Percentiles rank a stretch among this genome's conserved stretches.
phyloP scores from a whole-genome alignment of 768 basidiomycete species.

The Collybia mongolica region DNA sequence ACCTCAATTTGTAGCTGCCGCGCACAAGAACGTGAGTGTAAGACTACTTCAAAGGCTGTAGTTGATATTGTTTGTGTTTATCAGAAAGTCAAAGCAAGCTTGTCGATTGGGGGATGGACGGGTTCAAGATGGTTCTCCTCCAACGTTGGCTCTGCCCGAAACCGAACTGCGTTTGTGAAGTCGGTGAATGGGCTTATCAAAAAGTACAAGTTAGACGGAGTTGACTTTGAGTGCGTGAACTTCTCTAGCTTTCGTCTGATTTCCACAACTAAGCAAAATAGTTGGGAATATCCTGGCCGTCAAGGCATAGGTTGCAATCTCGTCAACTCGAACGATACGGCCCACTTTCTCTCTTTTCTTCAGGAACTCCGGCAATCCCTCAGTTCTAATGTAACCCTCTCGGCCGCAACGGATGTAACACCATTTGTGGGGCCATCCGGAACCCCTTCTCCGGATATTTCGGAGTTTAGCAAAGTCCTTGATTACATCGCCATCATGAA shows the following conservation, averaged over 20 bases:
- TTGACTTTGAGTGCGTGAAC: slow-evolving; percentile 63
- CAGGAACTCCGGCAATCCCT: slow-evolving; percentile 59
- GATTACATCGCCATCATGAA: slow-evolving; percentile 79
- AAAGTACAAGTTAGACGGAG: slow-evolving; percentile 54
- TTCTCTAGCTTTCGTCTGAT: slow-evolving; percentile 4
- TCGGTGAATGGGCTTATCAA: slow-evolving; percentile 48
- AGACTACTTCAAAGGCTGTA: slow-evolving; percentile 24
- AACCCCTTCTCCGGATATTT: slow-evolving; percentile 57
- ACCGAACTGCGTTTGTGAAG: slow-evolving; percentile 58
- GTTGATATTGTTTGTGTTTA: not conserved
- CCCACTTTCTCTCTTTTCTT: slow-evolving; percentile 79
- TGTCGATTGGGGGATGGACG: slow-evolving; percentile 70
- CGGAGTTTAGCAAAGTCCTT: slow-evolving; percentile 62
- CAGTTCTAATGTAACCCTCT: slow-evolving; percentile 60
- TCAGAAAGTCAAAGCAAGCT: slow-evolving; percentile 53
- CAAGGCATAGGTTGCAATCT: slow-evolving; percentile 72
- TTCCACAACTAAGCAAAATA: slow-evolving; percentile 21
- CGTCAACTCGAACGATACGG: slow-evolving; percentile 60
- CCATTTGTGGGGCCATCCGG: slow-evolving; percentile 67
- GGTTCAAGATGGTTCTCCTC: slow-evolving; percentile 64
- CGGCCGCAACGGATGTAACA: slow-evolving; percentile 64
- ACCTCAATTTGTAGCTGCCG: slow-evolving; percentile 51
- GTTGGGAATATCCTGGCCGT: slow-evolving; percentile 84
- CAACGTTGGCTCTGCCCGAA: slow-evolving; percentile 49
- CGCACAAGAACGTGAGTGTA: slow-evolving; percentile 37